phyloP scores from a whole-genome alignment of 208 protist species.

The Trichomonas gallinae region DNA sequence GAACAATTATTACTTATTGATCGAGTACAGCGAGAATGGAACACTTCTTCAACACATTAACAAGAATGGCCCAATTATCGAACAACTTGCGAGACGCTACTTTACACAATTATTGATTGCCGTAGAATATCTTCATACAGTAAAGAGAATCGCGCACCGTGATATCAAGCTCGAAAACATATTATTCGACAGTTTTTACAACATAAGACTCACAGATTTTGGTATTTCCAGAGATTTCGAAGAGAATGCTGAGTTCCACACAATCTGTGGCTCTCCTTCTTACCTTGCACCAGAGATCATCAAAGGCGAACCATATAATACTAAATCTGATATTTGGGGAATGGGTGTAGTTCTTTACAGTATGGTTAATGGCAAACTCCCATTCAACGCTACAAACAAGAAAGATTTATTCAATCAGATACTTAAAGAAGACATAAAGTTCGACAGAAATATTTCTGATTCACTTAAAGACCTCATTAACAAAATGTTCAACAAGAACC shows the following conservation, averaged over 20 bases:
- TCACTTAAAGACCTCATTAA: not conserved
- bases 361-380: constrained; percentile 11
- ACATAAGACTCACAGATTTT: not conserved
- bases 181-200: not conserved
- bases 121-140: not conserved
- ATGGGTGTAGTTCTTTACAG: not conserved
- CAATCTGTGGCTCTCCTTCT: not conserved
- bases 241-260: not conserved
- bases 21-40: not conserved
- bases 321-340: constrained; percentile 14
- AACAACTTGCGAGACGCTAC: not conserved
- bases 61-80: not conserved
- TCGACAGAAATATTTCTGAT: not conserved
- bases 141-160: not conserved
- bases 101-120: not conserved
- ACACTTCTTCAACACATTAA: not conserved
- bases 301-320: not conserved
- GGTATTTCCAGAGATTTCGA: not conserved
- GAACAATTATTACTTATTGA: not conserved
- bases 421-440: not conserved
- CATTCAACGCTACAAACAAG: not conserved
- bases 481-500: not conserved
- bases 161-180: constrained; percentile 5
- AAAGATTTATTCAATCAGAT: not conserved
- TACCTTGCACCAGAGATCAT: constrained; percentile 18